Conservation (phyloP, 192 early-diverging fungal genomes). For the Backusella circina region DNA sequence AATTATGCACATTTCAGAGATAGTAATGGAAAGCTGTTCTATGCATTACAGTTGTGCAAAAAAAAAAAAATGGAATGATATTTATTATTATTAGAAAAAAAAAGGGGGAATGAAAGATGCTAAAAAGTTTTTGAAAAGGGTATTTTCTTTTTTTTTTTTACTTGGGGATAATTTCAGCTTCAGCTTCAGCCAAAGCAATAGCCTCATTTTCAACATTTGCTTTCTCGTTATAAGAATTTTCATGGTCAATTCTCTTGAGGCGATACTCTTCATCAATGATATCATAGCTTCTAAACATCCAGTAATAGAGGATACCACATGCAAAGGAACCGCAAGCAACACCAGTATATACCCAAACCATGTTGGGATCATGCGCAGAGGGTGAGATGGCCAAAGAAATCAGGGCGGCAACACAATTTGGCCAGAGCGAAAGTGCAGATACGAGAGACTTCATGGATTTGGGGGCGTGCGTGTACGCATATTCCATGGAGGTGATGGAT, state of each 20-base stretch:
- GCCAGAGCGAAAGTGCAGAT: constrained; percentile 56
- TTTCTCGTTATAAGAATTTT: background rate
- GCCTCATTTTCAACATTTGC: background rate
- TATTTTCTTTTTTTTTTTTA: background rate
- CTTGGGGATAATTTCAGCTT: constrained; percentile 17
- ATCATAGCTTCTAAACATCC: constrained; percentile 58
- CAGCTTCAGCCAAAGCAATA: background rate
- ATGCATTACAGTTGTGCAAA: no score
- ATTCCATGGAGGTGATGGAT: constrained; percentile 65
- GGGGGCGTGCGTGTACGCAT: constrained; percentile 59
- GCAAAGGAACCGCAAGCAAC: constrained; percentile 33
- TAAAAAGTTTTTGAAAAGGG: background rate
- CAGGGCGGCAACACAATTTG: constrained; percentile 54
- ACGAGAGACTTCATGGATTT: constrained; percentile 60
- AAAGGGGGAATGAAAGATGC: no score
- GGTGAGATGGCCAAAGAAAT: constrained; percentile 56
- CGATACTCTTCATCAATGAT: constrained; percentile 30
- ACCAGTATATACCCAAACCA: constrained; percentile 54
- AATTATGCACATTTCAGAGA: background rate
- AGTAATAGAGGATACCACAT: constrained; percentile 44
- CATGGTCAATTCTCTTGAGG: background rate
- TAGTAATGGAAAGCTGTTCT: no score
- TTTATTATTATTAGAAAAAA: no score
- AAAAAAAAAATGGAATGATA: background rate
- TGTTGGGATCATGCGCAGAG: constrained; percentile 48